phyloP scores from a whole-genome alignment of 768 basidiomycete genomes.

The Tubosaeta sp. region DNA sequence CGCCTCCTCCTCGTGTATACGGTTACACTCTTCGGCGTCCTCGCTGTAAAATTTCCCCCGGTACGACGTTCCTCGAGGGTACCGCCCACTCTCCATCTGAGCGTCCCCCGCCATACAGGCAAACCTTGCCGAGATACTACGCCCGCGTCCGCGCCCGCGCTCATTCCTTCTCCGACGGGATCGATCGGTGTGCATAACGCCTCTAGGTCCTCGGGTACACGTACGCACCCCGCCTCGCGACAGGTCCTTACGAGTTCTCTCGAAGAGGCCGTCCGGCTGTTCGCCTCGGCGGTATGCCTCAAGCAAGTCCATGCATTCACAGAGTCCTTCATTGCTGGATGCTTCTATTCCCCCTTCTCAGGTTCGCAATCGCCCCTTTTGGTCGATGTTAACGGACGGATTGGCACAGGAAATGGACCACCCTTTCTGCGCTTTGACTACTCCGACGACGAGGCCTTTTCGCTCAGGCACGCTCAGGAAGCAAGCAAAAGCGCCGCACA shows the following conservation, averaged over 20 bases:
- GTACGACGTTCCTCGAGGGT: too few relatives aligned
- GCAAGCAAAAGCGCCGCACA: constrained; percentile 55
- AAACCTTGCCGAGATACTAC: too few relatives aligned
- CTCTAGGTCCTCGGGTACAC: too few relatives aligned
- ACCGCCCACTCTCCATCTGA: too few relatives aligned
- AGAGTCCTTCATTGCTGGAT: constrained; percentile 9
- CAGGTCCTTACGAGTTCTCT: constrained; percentile 46
- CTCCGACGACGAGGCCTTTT: constrained; percentile 43
- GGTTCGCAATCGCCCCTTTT: constrained; percentile 22
- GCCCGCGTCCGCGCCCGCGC: too few relatives aligned
- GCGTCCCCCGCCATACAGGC: too few relatives aligned
- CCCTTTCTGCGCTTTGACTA: constrained; percentile 51
- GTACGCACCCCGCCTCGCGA: too few relatives aligned
- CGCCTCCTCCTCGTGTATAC: too few relatives aligned
- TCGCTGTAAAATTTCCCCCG: too few relatives aligned
- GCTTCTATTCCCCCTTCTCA: constrained; percentile 10
- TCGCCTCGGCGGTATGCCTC: constrained; percentile 74
- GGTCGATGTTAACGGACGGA: constrained; percentile 10
- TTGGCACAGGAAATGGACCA: constrained; percentile 65
- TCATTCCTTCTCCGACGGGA: too few relatives aligned
- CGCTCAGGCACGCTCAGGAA: constrained; percentile 65
- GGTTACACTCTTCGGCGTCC: too few relatives aligned
- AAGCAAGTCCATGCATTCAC: constrained; percentile 43
- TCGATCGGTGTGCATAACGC: too few relatives aligned
- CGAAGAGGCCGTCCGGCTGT: constrained; percentile 72